These are phyloP conservation scores for Sporothrix protearum DNA, from an alignment of 2,329 filamentous ascomycete genomes.

Conservation along the genomic window DNA sequence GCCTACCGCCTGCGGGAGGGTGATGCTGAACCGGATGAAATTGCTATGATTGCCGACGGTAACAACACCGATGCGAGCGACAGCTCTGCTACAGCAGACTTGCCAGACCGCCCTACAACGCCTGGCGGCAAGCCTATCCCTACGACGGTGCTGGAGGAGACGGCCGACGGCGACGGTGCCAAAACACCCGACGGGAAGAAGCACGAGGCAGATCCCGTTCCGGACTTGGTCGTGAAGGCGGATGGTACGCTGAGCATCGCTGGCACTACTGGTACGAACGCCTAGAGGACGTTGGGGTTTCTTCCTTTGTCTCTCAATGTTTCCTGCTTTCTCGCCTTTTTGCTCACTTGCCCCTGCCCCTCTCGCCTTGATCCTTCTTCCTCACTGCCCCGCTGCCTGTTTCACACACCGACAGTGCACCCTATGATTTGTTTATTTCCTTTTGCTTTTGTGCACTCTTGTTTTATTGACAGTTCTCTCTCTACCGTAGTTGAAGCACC, in stretches of 20 bases:
- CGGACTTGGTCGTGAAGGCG: slow-evolving; percentile 49
- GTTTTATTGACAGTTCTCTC: slow-evolving; percentile 35
- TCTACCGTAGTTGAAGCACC: slow-evolving; percentile 36
- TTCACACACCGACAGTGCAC: not conserved
- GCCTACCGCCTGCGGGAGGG: slow-evolving; percentile 54
- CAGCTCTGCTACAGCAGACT: not conserved
- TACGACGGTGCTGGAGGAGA: slow-evolving; percentile 53
- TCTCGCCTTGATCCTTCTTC: not conserved
- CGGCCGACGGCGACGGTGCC: slow-evolving; percentile 43
- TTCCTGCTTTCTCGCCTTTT: slow-evolving; percentile 25
- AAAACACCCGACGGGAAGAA: slow-evolving; percentile 46
- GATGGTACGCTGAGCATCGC: slow-evolving; percentile 41
- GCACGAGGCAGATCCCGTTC: slow-evolving; percentile 50
- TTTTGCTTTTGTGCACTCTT: slow-evolving; percentile 26
- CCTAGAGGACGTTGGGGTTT: slow-evolving; percentile 32
- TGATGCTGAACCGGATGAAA: slow-evolving; percentile 60
- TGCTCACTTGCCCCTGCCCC: slow-evolving; percentile 15
- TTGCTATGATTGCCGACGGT: slow-evolving; percentile 46
- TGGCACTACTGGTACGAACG: slow-evolving; percentile 38
- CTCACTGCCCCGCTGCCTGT: not conserved
- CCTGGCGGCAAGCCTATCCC: slow-evolving; percentile 45
- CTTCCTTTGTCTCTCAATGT: slow-evolving; percentile 25
- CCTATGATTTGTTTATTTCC: slow-evolving; percentile 7
- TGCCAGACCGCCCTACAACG: slow-evolving; percentile 28
- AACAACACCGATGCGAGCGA: slow-evolving; percentile 21